Conservation (phyloP, 2,329 filamentous ascomycete species). For the Cladophialophora psammophila region DNA sequence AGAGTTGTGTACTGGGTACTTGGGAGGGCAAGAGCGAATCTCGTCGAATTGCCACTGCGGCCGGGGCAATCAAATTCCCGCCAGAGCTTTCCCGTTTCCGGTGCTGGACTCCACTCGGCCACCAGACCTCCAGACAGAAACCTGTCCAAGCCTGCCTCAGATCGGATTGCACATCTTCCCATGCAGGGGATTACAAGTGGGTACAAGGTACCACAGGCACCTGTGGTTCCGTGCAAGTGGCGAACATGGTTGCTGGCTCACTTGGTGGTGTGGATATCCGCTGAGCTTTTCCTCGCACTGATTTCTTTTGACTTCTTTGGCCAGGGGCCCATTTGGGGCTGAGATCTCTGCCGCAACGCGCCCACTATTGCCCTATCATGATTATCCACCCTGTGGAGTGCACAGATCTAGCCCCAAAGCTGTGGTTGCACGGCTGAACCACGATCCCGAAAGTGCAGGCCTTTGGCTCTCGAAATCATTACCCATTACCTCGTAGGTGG, state of each 20-base stretch:
- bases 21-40: neutral
- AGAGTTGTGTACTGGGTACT: no score
- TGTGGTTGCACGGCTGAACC: neutral
- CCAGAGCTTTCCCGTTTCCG: neutral
- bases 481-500: neutral
- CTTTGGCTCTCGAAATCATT: neutral
- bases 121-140: neutral
- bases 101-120: neutral
- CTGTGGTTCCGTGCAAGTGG: no score
- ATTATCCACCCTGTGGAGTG: neutral
- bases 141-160: no score
- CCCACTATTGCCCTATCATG: neutral
- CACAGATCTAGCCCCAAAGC: neutral
- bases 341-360: neutral
- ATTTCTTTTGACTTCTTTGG: neutral
- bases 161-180: neutral
- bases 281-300: neutral
- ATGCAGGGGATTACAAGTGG: neutral
- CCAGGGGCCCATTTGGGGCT: neutral
- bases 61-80: slow-evolving; percentile 1
- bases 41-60: neutral
- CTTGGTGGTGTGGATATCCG: no score
- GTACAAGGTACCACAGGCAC: no score
- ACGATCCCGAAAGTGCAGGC: neutral
- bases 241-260: no score